Evolutionary conservation across 202 grass and related monocot species (phyloP).

Genomic region (Setaria viridis): DNA sequence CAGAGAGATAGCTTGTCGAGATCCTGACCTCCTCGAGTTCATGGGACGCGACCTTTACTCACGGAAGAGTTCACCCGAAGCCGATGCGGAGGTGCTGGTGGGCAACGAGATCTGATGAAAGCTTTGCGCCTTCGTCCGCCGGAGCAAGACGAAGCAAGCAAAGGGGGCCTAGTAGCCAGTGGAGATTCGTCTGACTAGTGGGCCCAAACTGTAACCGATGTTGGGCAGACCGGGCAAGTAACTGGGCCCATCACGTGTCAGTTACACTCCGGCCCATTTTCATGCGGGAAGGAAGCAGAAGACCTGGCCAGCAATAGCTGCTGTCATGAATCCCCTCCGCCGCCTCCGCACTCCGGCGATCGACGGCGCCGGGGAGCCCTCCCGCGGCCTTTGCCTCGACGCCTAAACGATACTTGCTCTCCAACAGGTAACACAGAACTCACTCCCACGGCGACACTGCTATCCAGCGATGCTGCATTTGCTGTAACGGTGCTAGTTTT

Average conservation of each 20-base stretch:
- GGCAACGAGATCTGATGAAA: slow-evolving; percentile 25
- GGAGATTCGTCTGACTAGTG: background rate
- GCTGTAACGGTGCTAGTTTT: too few species aligned
- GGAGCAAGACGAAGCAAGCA: slow-evolving; percentile 17
- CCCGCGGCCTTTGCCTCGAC: background rate
- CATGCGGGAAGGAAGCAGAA: background rate
- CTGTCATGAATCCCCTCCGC: background rate
- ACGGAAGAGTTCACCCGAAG: background rate
- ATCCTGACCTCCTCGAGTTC: slow-evolving; percentile 45
- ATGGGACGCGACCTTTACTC: slow-evolving; percentile 1
- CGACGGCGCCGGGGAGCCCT: background rate
- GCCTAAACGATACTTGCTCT: background rate
- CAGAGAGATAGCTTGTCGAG: background rate
- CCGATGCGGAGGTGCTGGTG: background rate
- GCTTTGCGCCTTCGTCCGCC: background rate
- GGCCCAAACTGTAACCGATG: background rate
- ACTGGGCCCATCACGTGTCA: background rate
- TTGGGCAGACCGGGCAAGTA: background rate
- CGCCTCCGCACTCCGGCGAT: background rate
- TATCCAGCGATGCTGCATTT: background rate
- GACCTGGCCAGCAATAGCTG: too few species aligned
- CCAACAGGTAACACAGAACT: slow-evolving; percentile 1
- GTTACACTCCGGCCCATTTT: slow-evolving; percentile 21
- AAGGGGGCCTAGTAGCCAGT: background rate
- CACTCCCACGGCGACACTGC: background rate